Evolutionary conservation across 441 rosid genomes (phyloP).

Genomic region (Manihot esculenta): DNA sequence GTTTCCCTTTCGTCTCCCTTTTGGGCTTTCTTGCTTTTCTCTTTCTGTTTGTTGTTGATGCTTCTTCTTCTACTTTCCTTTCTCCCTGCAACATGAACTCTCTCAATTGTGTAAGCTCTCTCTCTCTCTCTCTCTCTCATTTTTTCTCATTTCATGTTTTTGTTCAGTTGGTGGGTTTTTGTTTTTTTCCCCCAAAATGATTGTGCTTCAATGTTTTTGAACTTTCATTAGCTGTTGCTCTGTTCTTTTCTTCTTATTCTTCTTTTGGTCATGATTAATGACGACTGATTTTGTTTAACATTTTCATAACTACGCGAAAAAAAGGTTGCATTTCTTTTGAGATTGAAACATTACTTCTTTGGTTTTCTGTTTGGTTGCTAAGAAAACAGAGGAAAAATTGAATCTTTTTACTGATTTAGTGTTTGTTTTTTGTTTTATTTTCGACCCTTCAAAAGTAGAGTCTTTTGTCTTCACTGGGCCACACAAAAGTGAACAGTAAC

Average conservation of each 20-base stretch:
- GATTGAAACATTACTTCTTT: background rate
- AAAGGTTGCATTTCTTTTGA: background rate
- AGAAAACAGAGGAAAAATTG: background rate
- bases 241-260: background rate
- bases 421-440: slow-evolving; percentile 1
- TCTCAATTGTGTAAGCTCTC: slow-evolving; percentile 35
- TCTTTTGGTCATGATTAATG: background rate
- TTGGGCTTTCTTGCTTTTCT: background rate
- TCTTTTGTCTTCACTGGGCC: background rate
- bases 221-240: background rate
- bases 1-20: background rate
- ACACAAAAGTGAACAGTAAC: background rate
- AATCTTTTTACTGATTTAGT: background rate
- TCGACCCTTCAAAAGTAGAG: background rate
- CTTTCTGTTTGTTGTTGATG: background rate
- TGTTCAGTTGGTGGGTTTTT: background rate
- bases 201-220: background rate
- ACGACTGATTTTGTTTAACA: background rate
- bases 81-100: slow-evolving; percentile 33
- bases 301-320: background rate
- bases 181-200: background rate
- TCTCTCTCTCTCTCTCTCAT: background rate
- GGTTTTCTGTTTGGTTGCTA: slow-evolving; percentile 15
- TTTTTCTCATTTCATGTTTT: no score
- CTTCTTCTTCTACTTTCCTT: background rate